Base-by-base conservation (phyloP, 441 rosid species). In the Francoa sonchifolia region DNA sequence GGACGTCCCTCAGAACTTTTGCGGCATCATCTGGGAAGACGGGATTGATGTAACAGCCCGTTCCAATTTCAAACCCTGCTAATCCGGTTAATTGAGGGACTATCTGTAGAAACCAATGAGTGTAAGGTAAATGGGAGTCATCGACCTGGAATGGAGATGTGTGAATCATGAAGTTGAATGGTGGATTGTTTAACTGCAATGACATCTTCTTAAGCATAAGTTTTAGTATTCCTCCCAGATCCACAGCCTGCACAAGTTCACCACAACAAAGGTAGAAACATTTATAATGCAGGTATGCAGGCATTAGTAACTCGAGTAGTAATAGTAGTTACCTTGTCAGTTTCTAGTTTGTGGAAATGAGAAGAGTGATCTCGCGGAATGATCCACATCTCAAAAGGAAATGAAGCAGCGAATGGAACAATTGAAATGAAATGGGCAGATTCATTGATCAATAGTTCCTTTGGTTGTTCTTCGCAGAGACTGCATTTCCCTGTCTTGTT, bases 1-100 rank as follows among this genome's bases (percentile, higher is more conserved):
- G 56, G 50, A 82, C 77, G 55, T 77, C 82, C 47, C 78, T 65
- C 47, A 77, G 29, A 48, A 89, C 61, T 52, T 82, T 69, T 6
- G 94, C 87, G 5, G 84, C 96, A 46, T 76, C 98, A 67, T 85
- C 94, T 0, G 94, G 80, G 47, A 79, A 85, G 59, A 85, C 80
- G 13, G 87, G 87, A 54, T 85, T 88, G 25, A 89, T 82, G 58
- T 71, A 76, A 57, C 98, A 89, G 13, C 93, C 94, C 0, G 73
- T 34, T 32, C 84, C 92, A 0, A 77, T 68, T 64, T 89, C 92
- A 55, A 89, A 89, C 2, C 98, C 98, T 8, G 72, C 96, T 1
- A 72, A 73, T 35, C 70, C 68, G 10, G 65, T 50, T 47, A 85
- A 59, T 40, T 77, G 92, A 28, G 98, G 82, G 18, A 82, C 72